Evolutionary conservation across 2,329 filamentous ascomycete genomes (phyloP), one percentile per base, ranked within the genome.

Genomic region (Trichophyton equinum): DNA sequence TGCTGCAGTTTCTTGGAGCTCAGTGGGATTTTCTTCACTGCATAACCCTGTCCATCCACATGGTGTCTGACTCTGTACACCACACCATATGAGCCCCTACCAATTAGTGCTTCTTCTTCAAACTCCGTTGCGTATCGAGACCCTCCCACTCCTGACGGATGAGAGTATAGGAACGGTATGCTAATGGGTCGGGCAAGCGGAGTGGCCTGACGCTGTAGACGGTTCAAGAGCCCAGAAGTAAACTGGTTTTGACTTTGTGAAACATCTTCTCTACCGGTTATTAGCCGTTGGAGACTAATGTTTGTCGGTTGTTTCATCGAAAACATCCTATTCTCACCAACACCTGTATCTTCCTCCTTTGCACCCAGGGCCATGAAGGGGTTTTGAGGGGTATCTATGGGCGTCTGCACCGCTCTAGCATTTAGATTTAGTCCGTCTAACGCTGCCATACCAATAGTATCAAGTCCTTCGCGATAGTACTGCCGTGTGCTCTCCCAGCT

Each of bases 21-120:
- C 5, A 87, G 73, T 0, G 79, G 77, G 6, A 88, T 84, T 63
- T 85, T 83, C 68, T 88, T 88, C 57, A 88, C 77, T 0, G 85
- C 85, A 66, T 87, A 88, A 42, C 79, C 74, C 51, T 80, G 78
- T 5, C 80, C 78, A 67, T 88, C 85, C 4, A 87, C 78, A 58
- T 79, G 78, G 64, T 87, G 82, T 56, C 75, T 78, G 9, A 80
- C 84, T 64, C 81, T 81, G 67, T 80, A 87, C 1, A 87, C 85
- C 42, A 79, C 78, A 1, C 84, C 84, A 67, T 85, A 87, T 0
- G 84, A 85, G 13, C 85, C 85, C 68, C 80, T 84, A 1, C 85
- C 85, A 2, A 87, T 75, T 1, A 83, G 68, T 18, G 75, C 77
- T 11, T 85, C 68, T 64, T 84, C 79, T 20, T 76, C 73, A 62